Evolutionary conservation across 1,139 yeast genomes (phyloP), one percentile per base, ranked within the genome.

Genomic region (Kurtzmaniella quercitrusa): DNA sequence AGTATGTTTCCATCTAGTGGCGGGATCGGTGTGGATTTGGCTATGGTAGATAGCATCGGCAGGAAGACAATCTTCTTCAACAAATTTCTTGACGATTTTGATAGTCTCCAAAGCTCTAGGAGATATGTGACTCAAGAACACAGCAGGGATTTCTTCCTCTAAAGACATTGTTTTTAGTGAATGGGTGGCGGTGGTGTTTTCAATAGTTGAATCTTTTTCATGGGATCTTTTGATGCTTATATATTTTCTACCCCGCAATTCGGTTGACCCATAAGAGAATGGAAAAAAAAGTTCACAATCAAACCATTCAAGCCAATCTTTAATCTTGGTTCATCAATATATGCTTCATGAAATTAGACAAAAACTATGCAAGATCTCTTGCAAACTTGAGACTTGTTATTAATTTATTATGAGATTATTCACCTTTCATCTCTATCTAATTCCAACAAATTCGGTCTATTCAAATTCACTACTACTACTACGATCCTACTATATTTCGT

Each of bases 11-110:
- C 85, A 81, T 54, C 87, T 68, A 39, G 53, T 53, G 2, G 56
- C 54, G 10, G 75, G 76, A 48, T 70, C 75, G 3, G 47, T 45
- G 2, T 69, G 59, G 38, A 80, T 55, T 49, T 76, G 79, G 2
- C 50, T 43, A 36, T 63, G 59, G 58, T 70, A 80, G 14, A 75
- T 52, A 15, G 61, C 58, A 52, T 78, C 83, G 1, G 81, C 82
- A 2, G 89, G 88, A 39, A 78, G 54, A 55, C 85, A 79, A 53
- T 79, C 82, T 33, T 74, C 68, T 38, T 79, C 78, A 19, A 82
- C 82, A 55, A 82, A 82, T 43, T 70, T 70, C 53, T 76, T 75
- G 43, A 65, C 57, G 45, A 65, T 73, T 46, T 66, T 72, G 42
- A 82, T 71, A 17, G 81, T 66, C 41, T 75, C 82, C 41, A 73